Evolutionary conservation across 371 early-diverging fungal genomes (phyloP).

Genomic region (Actinomortierella ambigua): DNA sequence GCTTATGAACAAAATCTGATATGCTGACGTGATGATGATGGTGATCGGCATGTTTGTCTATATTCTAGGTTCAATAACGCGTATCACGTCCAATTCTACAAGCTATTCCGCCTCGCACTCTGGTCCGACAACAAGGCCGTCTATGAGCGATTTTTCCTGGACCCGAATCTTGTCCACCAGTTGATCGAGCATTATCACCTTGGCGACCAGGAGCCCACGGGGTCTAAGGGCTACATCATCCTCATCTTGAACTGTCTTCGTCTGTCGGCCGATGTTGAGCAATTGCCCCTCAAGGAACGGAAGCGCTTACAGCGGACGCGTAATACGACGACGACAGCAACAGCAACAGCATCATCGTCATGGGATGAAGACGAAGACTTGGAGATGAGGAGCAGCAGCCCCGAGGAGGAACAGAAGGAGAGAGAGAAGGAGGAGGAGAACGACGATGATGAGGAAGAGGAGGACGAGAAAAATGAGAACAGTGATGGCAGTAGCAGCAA

Average conservation of each 20-base stretch:
- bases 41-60: no score
- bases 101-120: conserved; percentile 34
- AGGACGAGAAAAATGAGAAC: background rate
- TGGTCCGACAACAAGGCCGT: conserved; percentile 25
- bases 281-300: background rate
- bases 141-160: conserved; percentile 29
- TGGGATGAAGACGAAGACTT: no score
- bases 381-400: no score
- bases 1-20: no score
- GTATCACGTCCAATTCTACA: conserved; percentile 46
- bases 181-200: conserved; percentile 31
- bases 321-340: no score
- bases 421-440: no score
- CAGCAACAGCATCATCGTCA: no score
- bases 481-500: background rate
- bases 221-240: conserved; percentile 40
- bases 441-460: background rate
- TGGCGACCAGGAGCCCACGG: conserved; percentile 17
- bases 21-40: no score
- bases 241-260: conserved; percentile 42
- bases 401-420: no score
- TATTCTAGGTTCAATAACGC: conserved; percentile 40
- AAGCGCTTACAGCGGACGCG: no score
- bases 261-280: conserved; percentile 29
- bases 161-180: conserved; percentile 19